Evolutionary conservation across 169 alveolate species (phyloP).

Genomic region (Plasmodium berghei): DNA sequence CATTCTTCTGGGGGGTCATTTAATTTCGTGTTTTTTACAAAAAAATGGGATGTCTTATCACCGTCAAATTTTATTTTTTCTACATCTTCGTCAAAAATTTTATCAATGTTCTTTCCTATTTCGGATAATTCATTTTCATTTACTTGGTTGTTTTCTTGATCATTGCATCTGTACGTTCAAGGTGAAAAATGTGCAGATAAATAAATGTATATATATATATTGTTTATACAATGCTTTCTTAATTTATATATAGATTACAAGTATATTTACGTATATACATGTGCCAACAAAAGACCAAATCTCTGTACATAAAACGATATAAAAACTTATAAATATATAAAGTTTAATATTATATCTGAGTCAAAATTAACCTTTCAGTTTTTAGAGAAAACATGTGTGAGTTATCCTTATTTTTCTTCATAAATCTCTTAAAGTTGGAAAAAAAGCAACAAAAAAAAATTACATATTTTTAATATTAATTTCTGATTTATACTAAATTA

Average conservation of each 20-base stretch:
- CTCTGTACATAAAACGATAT: neutral
- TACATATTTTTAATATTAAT: slow-evolving; percentile 33
- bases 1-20: slow-evolving; percentile 4
- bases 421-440: slow-evolving; percentile 25
- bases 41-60: slow-evolving; percentile 50
- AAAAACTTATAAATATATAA: neutral
- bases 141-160: slow-evolving; percentile 9
- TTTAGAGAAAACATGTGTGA: slow-evolving; percentile 59
- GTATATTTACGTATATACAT: neutral
- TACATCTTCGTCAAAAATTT: slow-evolving; percentile 64
- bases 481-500: slow-evolving; percentile 43
- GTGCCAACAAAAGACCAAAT: neutral
- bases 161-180: slow-evolving; percentile 17
- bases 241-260: neutral
- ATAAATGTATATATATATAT: slow-evolving; percentile 5
- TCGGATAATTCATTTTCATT: slow-evolving; percentile 12
- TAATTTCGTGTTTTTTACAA: slow-evolving; percentile 31
- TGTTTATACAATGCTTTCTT: neutral
- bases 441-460: slow-evolving; percentile 30
- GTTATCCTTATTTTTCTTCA: slow-evolving; percentile 63
- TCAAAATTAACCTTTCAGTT: slow-evolving; percentile 26
- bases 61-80: slow-evolving; percentile 62
- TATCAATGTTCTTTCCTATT: slow-evolving; percentile 52
- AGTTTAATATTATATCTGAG: neutral
- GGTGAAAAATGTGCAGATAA: neutral